Percentiles rank a stretch among this genome's conserved stretches.
Evolutionary conservation across 805 yeast species (phyloP).

Genomic region (Spathaspora girioi): DNA sequence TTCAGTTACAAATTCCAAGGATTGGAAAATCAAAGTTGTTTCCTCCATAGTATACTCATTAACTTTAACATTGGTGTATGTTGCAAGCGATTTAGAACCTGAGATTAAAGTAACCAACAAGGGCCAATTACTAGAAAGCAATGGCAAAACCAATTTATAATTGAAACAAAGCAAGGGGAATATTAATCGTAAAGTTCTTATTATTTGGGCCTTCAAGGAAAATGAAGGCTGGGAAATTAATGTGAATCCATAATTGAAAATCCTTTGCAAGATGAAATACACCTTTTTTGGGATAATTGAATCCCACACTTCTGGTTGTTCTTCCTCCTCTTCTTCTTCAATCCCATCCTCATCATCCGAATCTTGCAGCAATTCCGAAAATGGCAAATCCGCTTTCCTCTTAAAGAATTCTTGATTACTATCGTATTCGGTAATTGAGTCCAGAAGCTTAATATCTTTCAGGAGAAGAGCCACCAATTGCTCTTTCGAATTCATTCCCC

Average conservation of each 20-base stretch:
- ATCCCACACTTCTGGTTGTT: slow-evolving; percentile 44
- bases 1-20: slow-evolving; percentile 24
- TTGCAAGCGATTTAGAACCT: slow-evolving; percentile 11
- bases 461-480: slow-evolving; percentile 45
- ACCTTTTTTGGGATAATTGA: slow-evolving; percentile 62
- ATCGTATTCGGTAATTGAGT: slow-evolving; percentile 28
- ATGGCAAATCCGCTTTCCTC: slow-evolving; percentile 34
- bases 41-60: slow-evolving; percentile 8
- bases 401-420: slow-evolving; percentile 35
- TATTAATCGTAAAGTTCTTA: slow-evolving; percentile 39
- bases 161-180: slow-evolving; percentile 32
- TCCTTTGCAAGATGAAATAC: slow-evolving; percentile 56
- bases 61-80: not conserved
- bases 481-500: slow-evolving; percentile 52
- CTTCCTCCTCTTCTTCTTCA: slow-evolving; percentile 19
- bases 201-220: slow-evolving; percentile 51
- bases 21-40: slow-evolving; percentile 20
- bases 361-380: slow-evolving; percentile 20
- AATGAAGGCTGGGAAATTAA: slow-evolving; percentile 64
- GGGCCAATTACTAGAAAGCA: slow-evolving; percentile 34
- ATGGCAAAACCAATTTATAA: slow-evolving; percentile 27
- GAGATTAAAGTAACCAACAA: slow-evolving; percentile 14
- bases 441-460: slow-evolving; percentile 16
- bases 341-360: slow-evolving; percentile 34
- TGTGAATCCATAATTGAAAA: slow-evolving; percentile 67